A percentile compares a stretch with the other conserved stretches of the same genome.
Conservation (phyloP, 768 basidiomycete genomes). For the Sporobolomyces pararoseus region DNA sequence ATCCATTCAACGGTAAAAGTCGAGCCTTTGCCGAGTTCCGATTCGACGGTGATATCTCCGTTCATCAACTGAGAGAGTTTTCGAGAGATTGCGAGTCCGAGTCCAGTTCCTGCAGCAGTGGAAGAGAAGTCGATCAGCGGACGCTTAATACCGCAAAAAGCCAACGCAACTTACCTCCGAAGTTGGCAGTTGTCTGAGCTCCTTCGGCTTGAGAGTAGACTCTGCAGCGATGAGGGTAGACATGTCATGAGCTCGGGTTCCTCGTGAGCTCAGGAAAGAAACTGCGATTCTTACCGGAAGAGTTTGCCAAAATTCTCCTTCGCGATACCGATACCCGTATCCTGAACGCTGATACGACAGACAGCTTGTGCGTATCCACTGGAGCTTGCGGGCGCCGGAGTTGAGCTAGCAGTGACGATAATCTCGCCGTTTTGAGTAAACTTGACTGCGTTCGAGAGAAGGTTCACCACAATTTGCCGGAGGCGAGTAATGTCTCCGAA, state of each 20-base stretch:
- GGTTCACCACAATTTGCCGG: conserved; percentile 36
- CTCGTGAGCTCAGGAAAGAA: neutral
- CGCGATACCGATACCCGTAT: conserved; percentile 40
- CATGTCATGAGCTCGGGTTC: neutral
- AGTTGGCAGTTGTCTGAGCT: conserved; percentile 29
- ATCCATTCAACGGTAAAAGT: conserved; percentile 36
- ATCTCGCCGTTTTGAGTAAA: conserved; percentile 37
- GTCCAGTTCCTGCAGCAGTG: conserved; percentile 26
- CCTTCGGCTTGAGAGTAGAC: conserved; percentile 42
- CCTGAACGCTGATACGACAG: conserved; percentile 32
- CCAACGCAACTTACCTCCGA: conserved; percentile 18
- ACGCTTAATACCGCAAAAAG: neutral
- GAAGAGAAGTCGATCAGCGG: neutral
- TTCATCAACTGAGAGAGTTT: conserved; percentile 36
- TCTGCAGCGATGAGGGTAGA: neutral
- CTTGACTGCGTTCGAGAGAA: conserved; percentile 40
- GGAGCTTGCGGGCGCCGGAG: neutral
- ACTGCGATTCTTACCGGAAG: conserved; percentile 26
- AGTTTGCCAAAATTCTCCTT: conserved; percentile 33
- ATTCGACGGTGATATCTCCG: conserved; percentile 37
- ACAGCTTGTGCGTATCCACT: neutral
- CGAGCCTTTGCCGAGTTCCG: conserved; percentile 32
- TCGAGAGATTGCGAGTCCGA: conserved; percentile 39
- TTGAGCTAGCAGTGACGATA: conserved; percentile 23
- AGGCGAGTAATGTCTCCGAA: conserved; percentile 32